Evolutionary conservation across 352 stramenopile species (phyloP).

Genomic region (Phytophthora crassamura): DNA sequence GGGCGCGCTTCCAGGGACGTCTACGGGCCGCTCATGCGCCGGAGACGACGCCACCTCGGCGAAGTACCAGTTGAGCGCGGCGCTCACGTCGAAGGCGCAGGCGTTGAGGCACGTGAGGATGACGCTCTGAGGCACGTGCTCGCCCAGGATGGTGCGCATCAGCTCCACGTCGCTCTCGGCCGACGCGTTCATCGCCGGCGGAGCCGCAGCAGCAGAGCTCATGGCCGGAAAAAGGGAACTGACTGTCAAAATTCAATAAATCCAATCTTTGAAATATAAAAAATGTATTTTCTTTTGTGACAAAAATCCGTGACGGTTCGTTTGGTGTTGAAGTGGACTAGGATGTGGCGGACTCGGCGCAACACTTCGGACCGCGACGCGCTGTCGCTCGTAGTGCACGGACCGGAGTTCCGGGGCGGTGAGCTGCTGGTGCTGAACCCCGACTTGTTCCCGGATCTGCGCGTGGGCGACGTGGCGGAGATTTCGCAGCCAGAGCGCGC

Average conservation of each 20-base stretch:
- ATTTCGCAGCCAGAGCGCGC: conserved; percentile 61
- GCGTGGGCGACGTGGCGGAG: conserved; percentile 67
- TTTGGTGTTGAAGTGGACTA: conserved; percentile 9
- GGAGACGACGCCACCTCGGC: conserved; percentile 64
- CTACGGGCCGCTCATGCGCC: background rate
- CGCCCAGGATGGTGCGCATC: conserved; percentile 89
- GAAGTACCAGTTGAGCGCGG: conserved; percentile 90
- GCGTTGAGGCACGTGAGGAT: conserved; percentile 87
- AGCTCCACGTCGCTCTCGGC: conserved; percentile 79
- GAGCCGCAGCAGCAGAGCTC: background rate
- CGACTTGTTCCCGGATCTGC: conserved; percentile 69
- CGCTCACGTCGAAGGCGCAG: conserved; percentile 85
- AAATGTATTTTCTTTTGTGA: background rate
- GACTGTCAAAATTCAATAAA: background rate
- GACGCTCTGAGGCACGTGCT: conserved; percentile 86
- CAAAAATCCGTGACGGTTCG: background rate
- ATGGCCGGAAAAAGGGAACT: conserved; percentile 2
- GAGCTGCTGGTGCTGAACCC: conserved; percentile 82
- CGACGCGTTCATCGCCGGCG: conserved; percentile 27
- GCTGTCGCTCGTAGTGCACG: conserved; percentile 77
- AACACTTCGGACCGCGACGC: conserved; percentile 46
- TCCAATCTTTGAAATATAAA: conserved; percentile 4
- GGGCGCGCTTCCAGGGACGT: background rate
- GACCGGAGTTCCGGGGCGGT: conserved; percentile 67
- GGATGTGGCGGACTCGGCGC: conserved; percentile 42